Evolutionary conservation across 2,329 filamentous ascomycete species (phyloP).

Genomic region (Aspergillus eucalypticola): DNA sequence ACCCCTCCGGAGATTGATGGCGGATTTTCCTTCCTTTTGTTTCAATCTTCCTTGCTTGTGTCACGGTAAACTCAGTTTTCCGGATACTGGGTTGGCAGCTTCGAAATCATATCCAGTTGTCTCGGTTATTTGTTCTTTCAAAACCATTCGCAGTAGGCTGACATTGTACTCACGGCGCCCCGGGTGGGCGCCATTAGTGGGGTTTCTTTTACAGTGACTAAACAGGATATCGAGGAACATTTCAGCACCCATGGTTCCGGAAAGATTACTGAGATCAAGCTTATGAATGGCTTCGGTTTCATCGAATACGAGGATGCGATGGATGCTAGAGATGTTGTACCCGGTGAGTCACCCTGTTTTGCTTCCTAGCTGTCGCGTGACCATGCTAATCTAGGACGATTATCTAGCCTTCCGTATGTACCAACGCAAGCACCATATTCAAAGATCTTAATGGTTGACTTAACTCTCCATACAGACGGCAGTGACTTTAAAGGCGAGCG

Average conservation of each 20-base stretch:
- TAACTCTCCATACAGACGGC: conserved; percentile 65
- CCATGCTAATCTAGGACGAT: conserved; percentile 21
- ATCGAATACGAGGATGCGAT: conserved; percentile 99
- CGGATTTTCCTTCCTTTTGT: conserved; percentile 10
- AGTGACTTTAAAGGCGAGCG: conserved; percentile 98
- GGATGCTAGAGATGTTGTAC: conserved; percentile 97
- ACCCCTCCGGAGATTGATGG: conserved; percentile 5
- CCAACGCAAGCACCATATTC: conserved; percentile 61
- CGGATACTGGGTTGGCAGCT: conserved; percentile 20
- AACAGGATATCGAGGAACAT: conserved; percentile 93
- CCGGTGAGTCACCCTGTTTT: conserved; percentile 65
- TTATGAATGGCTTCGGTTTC: conserved; percentile 99
- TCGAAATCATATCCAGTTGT: conserved; percentile 17
- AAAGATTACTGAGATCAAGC: conserved; percentile 97
- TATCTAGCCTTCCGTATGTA: conserved; percentile 58
- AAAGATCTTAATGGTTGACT: conserved; percentile 35
- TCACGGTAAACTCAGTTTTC: background rate
- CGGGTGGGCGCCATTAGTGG: conserved; percentile 25
- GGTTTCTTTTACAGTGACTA: conserved; percentile 70
- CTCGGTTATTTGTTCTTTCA: conserved; percentile 24
- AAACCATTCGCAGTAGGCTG: conserved; percentile 29
- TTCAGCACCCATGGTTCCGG: conserved; percentile 95
- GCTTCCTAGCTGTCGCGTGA: conserved; percentile 10
- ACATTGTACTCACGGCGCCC: conserved; percentile 32
- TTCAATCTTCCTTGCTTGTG: conserved; percentile 1